Base-by-base conservation (phyloP, 129 eudicot genomes). In the Heracleum sosnowskyi region DNA sequence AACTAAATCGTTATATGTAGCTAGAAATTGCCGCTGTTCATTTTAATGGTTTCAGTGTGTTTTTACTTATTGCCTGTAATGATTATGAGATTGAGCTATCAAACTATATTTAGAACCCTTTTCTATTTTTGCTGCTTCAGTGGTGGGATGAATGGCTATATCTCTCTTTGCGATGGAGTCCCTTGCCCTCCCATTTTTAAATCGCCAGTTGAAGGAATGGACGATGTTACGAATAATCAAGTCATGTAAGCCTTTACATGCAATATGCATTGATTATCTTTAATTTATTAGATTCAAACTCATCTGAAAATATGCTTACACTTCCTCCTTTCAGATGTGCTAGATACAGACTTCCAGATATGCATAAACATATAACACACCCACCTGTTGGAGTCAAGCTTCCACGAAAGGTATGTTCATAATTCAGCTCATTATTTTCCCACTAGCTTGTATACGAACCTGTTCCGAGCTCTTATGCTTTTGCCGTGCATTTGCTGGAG, bases 101-200 rank as follows among this genome's bases (percentile, higher is more conserved):
- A 29, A 36, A 16, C 15, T 71, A 72, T 77, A 71, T 71, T 42
- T 44, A 26, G 78, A 16, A 24, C 44, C 28, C 76, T 84, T 76
- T 88, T 78, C 72, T 36, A 42, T 80, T 76, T 75, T 34, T 80
- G 78, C 51, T 87, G 47, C 79, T 36, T 86, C 90, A 93, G 97
- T 84, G 93, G 91, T 80, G 97, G 98, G 69, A 93, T 93, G 98
- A 91, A 93, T 63, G 98, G 98, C 12, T 93, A 85, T 83, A 75
- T 93, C 42, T 93, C 96, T 46, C 91, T 86, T 74, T 91, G 93
- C 45, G 83, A 82, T 77, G 98, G 98, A 80, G 97, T 91, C 78
- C 96, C 96, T 18, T 93, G 97, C 57, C 96, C 97, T 76, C 97
- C 98, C 24, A 77, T 89, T 69, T 89, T 91, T 80, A 85, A 91